Base-by-base conservation (phyloP, 108 stramenopile species). In the Schizochytrium sp. region DNA sequence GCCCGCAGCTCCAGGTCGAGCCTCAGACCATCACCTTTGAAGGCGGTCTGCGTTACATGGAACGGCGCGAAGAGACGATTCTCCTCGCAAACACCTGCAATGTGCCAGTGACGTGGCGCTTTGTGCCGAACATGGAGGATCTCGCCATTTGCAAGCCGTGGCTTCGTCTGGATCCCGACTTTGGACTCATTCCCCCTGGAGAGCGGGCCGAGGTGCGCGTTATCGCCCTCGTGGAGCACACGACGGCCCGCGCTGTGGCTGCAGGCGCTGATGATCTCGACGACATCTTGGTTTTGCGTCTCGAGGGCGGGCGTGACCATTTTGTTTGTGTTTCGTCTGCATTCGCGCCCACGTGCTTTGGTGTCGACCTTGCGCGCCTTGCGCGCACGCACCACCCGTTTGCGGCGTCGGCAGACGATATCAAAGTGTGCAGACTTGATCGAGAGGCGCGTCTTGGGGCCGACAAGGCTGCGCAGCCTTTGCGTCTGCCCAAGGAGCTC, bases 241-340 rank as follows among this genome's bases (percentile, higher is more conserved):
- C 93, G 18, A 97, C 96, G 5, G 96, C 97, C 5, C 94, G 94
- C 58, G 59, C 89, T 5, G 72, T 97, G 25, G 97, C 97, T 89
- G 91, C 95, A 10, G 96, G 95, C 57, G 89, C 92, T 44, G 97
- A 97, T 92, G 94, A 95, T 0, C 89, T 98, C 76, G 96, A 97
- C 57, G 98, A 99, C 89, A 94, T 96, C 41, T 89, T 99, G 5
- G 95, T 98, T 29, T 92, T 99, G 41, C 95, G 98, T 16, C 90
- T 99, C n/a, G 97, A 99, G 92, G 96, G 96, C 88, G 97, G 97
- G 3, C 93, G 95, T 21, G 98, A 99, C 91, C 96, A 95, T 88
- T 98, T 96, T 93, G 94, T 99, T 88, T 94, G 95, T 8, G 95
- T 97, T 44, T 94, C 89, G 21, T 97, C 92, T 34, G 90, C 91